Base-by-base conservation (phyloP, 306 rosid genomes). In the Leucaena leucocephala region DNA sequence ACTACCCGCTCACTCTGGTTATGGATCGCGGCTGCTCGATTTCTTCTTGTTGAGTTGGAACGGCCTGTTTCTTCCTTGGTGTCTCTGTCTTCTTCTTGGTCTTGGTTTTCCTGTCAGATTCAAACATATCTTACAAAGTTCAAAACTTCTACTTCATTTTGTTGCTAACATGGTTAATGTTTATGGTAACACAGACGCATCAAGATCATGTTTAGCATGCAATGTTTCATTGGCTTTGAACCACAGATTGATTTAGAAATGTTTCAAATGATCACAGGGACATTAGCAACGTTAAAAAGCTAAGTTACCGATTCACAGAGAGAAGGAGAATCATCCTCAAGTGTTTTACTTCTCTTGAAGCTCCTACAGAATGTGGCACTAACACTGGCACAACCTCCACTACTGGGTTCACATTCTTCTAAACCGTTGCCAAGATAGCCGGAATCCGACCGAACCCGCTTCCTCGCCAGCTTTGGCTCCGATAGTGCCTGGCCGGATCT, bases 1-100 rank as follows among this genome's bases (percentile, higher is more conserved):
- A 7, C 59, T 84, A 86, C 93, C 84, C 93, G 75, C 78, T 89
- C 93, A 16, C 91, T 87, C 58, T 85, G 91, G 72, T 89, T 89
- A 80, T 89, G 93, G 17, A 62, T 22, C 2, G 88, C 86, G 44
- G 91, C 93, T 35, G 81, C 58, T 75, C 93, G 72, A 76, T 50
- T 74, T 68, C 86, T 61, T 76, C 85, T 86, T 35, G 78, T 76
- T 33, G 89, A 75, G n/a, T 76, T 78, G 50, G 79, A 80, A 9
- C 82, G 85, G 19, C 80, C 69, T 27, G 52, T 75, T 78, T 80
- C 78, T 12, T 2, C 86, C 68, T 87, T 87, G n/a, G 58, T 68
- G 33, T 89, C 81, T 36, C 64, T 61, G 15, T 82, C 88, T 64
- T 85, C 78, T 61, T 84, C 71, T 11, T 33, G 57, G 2, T 80